Conservation (phyloP, 148 eudicot species). For the Diospyros kaki region DNA sequence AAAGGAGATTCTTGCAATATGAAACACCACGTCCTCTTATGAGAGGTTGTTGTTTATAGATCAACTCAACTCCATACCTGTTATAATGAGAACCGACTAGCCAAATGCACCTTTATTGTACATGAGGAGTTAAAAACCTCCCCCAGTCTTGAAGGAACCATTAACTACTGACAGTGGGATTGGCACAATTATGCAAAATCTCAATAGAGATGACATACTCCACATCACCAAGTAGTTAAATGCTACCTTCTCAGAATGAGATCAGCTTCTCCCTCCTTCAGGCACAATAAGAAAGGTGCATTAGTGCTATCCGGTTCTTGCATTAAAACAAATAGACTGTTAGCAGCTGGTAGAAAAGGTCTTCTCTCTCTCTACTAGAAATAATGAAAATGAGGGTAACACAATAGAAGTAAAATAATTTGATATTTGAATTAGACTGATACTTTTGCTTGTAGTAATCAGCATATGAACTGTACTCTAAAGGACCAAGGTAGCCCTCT, state of each 20-base stretch:
- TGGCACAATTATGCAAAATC: background rate
- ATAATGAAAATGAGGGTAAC: background rate
- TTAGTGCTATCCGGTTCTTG: constrained; percentile 28
- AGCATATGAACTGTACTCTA: constrained; percentile 95
- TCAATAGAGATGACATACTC: background rate
- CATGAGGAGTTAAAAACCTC: constrained; percentile 31
- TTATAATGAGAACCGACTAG: constrained; percentile 26
- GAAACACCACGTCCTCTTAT: constrained; percentile 97
- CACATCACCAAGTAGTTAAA: constrained; percentile 23
- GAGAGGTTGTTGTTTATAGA: constrained; percentile 81
- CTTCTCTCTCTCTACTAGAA: background rate
- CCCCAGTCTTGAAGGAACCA: constrained; percentile 19
- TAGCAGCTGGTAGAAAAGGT: constrained; percentile 10
- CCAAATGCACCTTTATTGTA: constrained; percentile 39
- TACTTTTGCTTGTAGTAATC: constrained; percentile 96
- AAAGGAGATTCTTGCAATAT: constrained; percentile 97
- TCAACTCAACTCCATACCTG: constrained; percentile 95
- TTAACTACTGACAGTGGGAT: constrained; percentile 18
- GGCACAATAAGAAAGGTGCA: constrained; percentile 36
- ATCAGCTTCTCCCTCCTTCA: constrained; percentile 30
- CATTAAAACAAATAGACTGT: constrained; percentile 21
- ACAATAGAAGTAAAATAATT: background rate
- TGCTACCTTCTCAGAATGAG: constrained; percentile 20
- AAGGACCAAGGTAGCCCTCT: constrained; percentile 97
- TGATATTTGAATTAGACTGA: constrained; percentile 16